Evolutionary conservation across 257 asterid species (phyloP).

Genomic region (Solanum dulcamara): DNA sequence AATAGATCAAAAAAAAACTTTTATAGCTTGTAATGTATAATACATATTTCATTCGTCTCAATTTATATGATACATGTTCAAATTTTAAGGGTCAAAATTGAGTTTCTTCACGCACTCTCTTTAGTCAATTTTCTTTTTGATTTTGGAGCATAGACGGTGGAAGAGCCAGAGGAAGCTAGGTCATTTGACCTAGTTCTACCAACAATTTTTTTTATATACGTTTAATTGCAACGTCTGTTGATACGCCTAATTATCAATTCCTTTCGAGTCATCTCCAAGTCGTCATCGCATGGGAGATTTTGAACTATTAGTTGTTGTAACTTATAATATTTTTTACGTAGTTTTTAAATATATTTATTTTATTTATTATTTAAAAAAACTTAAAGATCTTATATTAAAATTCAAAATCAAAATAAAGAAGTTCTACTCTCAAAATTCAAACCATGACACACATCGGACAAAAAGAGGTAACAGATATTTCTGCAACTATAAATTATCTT

Average conservation of each 20-base stretch:
- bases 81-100: neutral
- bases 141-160: neutral
- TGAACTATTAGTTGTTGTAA: neutral
- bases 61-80: neutral
- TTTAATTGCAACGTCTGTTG: neutral
- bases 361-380: neutral
- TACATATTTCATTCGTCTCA: neutral
- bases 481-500: neutral
- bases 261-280: neutral
- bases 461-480: fast-evolving
- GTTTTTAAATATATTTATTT: neutral
- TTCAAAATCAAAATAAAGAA: neutral
- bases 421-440: neutral
- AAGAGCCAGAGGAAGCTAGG: neutral
- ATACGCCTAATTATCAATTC: neutral
- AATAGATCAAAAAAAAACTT: neutral
- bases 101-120: no score
- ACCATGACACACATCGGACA: neutral
- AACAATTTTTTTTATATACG: no score
- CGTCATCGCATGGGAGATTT: fast-evolving
- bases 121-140: neutral
- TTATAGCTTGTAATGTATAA: neutral
- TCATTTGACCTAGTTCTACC: neutral
- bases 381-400: neutral
- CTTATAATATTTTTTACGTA: neutral